Evolutionary conservation across 2,329 filamentous ascomycete species (phyloP), one percentile per base, ranked within the genome.

Genomic region (Fusarium sp.): DNA sequence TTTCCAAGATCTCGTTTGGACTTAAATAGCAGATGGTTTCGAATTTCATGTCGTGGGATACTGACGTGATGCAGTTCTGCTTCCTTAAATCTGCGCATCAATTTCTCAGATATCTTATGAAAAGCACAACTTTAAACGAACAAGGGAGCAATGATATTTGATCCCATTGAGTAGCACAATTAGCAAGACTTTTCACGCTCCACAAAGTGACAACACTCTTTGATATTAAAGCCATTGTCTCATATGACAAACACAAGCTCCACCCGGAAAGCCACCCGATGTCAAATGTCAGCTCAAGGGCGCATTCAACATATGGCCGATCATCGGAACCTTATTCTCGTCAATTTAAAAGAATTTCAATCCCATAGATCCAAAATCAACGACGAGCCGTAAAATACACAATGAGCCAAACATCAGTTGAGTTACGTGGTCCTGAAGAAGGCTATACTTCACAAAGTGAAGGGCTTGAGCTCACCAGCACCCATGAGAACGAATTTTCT

Each of bases 261-360:
- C 52, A 56, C 52, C n/a, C 2, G 4, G 29, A 11, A 31, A 49
- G n/a, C 20, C 27, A 36, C 25, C 43, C 23, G 15, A 36, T 55
- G 49, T 55, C 49, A 21, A 54, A 36, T 58, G 55, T 58, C 49
- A 55, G 11, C 39, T 46, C 40, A 45, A 58, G 49, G 55, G 55
- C 55, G 55, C 49, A 14, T 20, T 14, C 18, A 17, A 35, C 33
- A 35, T 35, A n/a, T 7, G 33, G 52, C 46, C 45, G 46, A 39
- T 39, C 20, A 55, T 54, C 42, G 50, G 50, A 31, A 52, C 33
- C 14, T 11, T 27, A n/a, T 20, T 40, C 33, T 6, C 13, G 27
- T 20, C 23, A n/a, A 6, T 43, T 40, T 56, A 51, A 51, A 25
- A 51, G 13, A 20, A 39, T 11, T 31, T 27, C 35, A 23, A n/a